Conservation (phyloP, 805 yeast genomes). For the Danielia oregonensis region DNA sequence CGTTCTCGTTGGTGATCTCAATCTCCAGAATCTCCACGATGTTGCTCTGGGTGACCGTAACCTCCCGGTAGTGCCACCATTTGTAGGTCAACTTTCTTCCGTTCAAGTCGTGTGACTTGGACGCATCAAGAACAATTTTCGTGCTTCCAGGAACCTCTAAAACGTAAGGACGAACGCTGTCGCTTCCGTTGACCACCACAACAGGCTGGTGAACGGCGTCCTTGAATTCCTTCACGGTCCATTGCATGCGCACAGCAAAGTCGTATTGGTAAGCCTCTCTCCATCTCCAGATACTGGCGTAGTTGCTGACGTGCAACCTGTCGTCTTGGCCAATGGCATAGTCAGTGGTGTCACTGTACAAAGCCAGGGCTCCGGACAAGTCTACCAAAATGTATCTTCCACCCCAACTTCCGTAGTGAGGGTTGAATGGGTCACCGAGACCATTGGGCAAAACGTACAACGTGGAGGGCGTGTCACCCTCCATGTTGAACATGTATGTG, state of each 20-base stretch:
- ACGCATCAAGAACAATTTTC: constrained; percentile 18
- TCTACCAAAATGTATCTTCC: constrained; percentile 26
- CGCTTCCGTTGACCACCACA: constrained; percentile 18
- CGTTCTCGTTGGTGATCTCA: too few relatives aligned
- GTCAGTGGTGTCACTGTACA: too few relatives aligned
- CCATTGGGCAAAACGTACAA: constrained; percentile 27
- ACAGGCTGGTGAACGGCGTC: too few relatives aligned
- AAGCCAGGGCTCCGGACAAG: too few relatives aligned
- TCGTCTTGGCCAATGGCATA: too few relatives aligned
- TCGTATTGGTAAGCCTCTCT: too few relatives aligned
- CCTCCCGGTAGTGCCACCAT: constrained; percentile 29
- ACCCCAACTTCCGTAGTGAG: constrained; percentile 34
- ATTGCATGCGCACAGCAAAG: too few relatives aligned
- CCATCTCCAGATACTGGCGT: too few relatives aligned
- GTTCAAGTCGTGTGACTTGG: constrained; percentile 22
- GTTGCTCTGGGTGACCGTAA: constrained; percentile 19
- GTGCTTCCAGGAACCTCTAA: constrained; percentile 11
- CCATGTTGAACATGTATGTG: constrained; percentile 20
- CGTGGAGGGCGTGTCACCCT: constrained; percentile 29
- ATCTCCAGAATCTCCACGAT: constrained; percentile 17
- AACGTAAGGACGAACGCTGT: constrained; percentile 15
- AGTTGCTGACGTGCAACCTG: too few relatives aligned
- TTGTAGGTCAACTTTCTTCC: constrained; percentile 11
- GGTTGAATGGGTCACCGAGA: constrained; percentile 22
- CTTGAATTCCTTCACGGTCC: too few relatives aligned